Conservation (phyloP, 176 grass and related monocot species). For the Elaeis guineensis region DNA sequence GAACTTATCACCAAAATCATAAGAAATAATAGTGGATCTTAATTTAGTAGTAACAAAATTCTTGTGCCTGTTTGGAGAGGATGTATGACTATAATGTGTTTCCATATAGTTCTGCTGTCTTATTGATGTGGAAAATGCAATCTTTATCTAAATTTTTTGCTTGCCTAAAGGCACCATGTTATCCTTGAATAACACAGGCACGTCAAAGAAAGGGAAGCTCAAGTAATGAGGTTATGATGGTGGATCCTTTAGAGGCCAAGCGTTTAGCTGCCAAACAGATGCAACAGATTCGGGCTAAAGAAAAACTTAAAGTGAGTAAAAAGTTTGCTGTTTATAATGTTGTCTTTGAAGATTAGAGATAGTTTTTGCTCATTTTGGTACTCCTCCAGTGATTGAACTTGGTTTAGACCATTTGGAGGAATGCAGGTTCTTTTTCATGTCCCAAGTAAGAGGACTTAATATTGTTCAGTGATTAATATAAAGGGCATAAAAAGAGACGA, state of each 20-base stretch:
- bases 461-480: too few relatives aligned
- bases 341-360: neutral
- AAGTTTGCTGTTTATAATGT: neutral
- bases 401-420: too few relatives aligned
- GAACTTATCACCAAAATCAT: too few relatives aligned
- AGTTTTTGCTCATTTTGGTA: neutral
- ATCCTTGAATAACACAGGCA: conserved; percentile 31
- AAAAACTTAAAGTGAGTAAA: conserved; percentile 60
- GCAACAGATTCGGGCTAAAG: conserved; percentile 74
- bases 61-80: too few relatives aligned
- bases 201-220: conserved; percentile 58
- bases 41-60: too few relatives aligned
- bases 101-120: too few relatives aligned
- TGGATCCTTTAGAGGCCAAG: conserved; percentile 90
- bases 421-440: too few relatives aligned
- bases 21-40: too few relatives aligned
- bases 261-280: conserved; percentile 84
- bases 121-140: neutral
- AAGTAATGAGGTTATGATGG: conserved; percentile 63
- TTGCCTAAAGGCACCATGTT: conserved; percentile 11
- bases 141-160: neutral
- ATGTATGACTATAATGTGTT: too few relatives aligned
- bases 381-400: too few relatives aligned
- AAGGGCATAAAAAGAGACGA: too few relatives aligned
- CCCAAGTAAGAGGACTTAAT: too few relatives aligned